These are phyloP conservation scores for Alternaria sp. DNA, from an alignment of 2,329 filamentous ascomycete species.

Conservation along the genomic window DNA sequence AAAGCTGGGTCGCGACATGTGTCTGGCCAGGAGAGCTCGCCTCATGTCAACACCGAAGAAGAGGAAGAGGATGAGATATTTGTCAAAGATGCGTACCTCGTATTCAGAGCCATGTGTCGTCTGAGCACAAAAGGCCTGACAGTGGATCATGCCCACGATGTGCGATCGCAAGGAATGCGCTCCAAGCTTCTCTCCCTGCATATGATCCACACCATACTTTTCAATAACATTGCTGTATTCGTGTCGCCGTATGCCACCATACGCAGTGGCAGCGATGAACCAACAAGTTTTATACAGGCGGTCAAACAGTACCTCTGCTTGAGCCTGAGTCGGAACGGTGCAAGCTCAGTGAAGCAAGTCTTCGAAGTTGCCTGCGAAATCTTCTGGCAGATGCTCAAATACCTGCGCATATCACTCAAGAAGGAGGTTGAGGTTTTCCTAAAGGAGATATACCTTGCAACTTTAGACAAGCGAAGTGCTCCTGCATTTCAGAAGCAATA, in stretches of 20 bases:
- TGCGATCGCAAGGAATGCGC: constrained; percentile 94
- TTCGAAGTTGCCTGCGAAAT: constrained; percentile 98
- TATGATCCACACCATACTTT: constrained; percentile 91
- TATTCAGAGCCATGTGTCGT: constrained; percentile 97
- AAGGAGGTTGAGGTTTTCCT: constrained; percentile 98
- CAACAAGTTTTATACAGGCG: constrained; percentile 90
- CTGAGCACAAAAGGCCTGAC: constrained; percentile 90
- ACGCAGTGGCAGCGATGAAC: constrained; percentile 86
- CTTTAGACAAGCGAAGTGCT: constrained; percentile 85
- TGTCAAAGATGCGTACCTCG: constrained; percentile 94
- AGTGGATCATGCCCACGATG: constrained; percentile 89
- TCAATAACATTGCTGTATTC: constrained; percentile 92
- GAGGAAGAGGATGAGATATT: constrained; percentile 92
- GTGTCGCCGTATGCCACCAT: constrained; percentile 92
- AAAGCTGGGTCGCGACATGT: constrained; percentile 54
- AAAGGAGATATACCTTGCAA: constrained; percentile 94
- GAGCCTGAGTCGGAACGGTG: constrained; percentile 92
- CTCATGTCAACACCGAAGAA: constrained; percentile 66
- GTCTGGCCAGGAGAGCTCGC: constrained; percentile 56
- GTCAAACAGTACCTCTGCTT: constrained; percentile 97
- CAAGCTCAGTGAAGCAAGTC: constrained; percentile 88
- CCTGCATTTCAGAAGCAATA: constrained; percentile 91
- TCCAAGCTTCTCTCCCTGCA: constrained; percentile 96
- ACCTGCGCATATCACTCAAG: constrained; percentile 93
- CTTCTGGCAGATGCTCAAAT: constrained; percentile 96